Evolutionary conservation across 2,329 filamentous ascomycete species (phyloP), one percentile per base, ranked within the genome.

Genomic region (Paradendryphiella salina): DNA sequence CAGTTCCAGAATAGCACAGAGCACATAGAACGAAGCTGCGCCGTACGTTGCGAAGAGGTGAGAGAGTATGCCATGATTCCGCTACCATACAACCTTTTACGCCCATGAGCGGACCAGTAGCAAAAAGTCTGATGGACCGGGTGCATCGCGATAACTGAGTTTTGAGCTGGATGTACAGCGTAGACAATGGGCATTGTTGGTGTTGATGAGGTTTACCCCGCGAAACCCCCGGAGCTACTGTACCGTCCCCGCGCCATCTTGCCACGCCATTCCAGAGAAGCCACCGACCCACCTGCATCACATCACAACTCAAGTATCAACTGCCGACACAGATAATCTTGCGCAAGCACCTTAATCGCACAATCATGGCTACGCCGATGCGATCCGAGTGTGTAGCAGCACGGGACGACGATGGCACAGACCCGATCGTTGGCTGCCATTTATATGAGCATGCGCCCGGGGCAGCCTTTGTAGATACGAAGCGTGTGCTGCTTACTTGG

Each of bases 311-410:
- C 48, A 38, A 41, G 31, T 23, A 20, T 37, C 54, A 61, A 61
- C 59, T 61, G 59, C 59, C 59, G 59, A 50, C 37, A 40, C 38
- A 52, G 37, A 52, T 15, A 39, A 53, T 52, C 32, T 28, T 52
- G 51, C 40, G 13, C 42, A 36, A 52, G 38, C 34, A 46, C 43
- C 38, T 3, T 20, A 37, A 33, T 43, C 33, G 23, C 20, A 20
- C 34, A 35, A 15, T 39, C 9, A 54, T 47, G 45, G 48, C 44
- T 33, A 51, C 14, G 42, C 53, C 43, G 46, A 51, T 11, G 34
- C 32, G 46, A 34, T 33, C 50, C 21, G 45, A 39, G 13, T 31
- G 15, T 23, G 18, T 23, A 46, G n/a, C 31, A 21, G 31, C 15
- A 33, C 28, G 34, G 21, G 18, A 34, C 21, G 29, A 10, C 20